These are phyloP conservation scores for Lanmaoa rubissima DNA, from an alignment of 768 basidiomycete genomes.

Conservation along the genomic window DNA sequence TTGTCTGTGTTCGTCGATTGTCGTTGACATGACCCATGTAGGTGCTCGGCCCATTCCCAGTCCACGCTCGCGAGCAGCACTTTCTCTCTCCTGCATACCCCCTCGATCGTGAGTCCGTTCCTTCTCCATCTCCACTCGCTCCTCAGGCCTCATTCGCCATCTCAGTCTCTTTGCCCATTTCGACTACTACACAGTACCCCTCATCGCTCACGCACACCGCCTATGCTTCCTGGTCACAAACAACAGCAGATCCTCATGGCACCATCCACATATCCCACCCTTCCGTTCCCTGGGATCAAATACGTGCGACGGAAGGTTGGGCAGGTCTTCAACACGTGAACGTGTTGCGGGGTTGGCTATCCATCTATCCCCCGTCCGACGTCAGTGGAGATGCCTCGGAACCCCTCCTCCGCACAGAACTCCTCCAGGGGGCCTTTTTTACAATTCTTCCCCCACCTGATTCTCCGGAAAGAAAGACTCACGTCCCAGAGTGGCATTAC, in stretches of 20 bases:
- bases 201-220: constrained; percentile 45
- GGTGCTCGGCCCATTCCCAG: constrained; percentile 83
- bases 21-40: constrained; percentile 25
- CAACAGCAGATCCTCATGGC: constrained; percentile 42
- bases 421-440: constrained; percentile 76
- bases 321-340: constrained; percentile 80
- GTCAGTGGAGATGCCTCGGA: background rate
- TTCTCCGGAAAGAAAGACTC: constrained; percentile 26
- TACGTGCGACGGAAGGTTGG: constrained; percentile 84
- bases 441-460: constrained; percentile 51
- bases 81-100: constrained; percentile 78
- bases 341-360: constrained; percentile 63
- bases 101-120: constrained; percentile 48
- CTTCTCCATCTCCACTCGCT: background rate
- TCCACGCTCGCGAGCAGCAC: constrained; percentile 82
- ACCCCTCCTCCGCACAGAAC: constrained; percentile 56
- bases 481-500: constrained; percentile 62
- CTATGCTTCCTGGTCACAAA: constrained; percentile 58
- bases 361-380: constrained; percentile 46
- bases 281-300: constrained; percentile 57
- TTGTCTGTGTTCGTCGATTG: background rate
- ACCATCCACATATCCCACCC: constrained; percentile 64
- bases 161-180: constrained; percentile 12
- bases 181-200: constrained; percentile 42
- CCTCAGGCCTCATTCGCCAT: background rate